A percentile compares a stretch with the other conserved stretches of the same genome.
Conservation (phyloP, 768 basidiomycete genomes). For the Xerocomellus dryophilus region DNA sequence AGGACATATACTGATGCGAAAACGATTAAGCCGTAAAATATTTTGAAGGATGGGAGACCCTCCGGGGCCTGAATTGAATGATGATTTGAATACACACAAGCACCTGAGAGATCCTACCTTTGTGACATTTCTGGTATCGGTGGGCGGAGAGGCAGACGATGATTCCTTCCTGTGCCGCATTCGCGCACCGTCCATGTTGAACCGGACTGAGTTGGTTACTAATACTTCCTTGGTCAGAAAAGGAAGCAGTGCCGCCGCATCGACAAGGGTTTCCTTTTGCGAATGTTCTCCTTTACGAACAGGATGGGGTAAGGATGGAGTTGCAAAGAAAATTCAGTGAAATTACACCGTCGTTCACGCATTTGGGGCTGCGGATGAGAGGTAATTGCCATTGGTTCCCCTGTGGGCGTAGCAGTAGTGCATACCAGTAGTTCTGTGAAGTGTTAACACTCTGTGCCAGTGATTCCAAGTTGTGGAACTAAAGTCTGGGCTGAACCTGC, state of each 20-base stretch:
- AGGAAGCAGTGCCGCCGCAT: conserved; percentile 7
- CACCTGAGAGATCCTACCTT: conserved; percentile 2
- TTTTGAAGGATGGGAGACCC: not conserved
- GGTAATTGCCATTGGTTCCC: conserved; percentile 3
- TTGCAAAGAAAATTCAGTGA: not conserved
- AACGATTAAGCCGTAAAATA: conserved; percentile 11
- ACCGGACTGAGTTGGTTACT: not conserved
- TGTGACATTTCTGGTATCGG: not conserved
- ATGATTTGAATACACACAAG: not conserved
- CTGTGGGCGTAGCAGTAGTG: not conserved
- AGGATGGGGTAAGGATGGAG: not conserved
- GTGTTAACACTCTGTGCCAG: not conserved
- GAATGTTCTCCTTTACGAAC: not conserved
- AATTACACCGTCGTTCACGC: not conserved
- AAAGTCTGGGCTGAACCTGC: too few species aligned
- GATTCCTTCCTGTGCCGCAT: conserved; percentile 25
- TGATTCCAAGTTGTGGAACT: not conserved
- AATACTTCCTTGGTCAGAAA: conserved; percentile 3
- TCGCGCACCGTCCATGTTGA: conserved; percentile 1
- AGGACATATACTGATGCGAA: conserved; percentile 10
- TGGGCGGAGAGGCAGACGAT: not conserved
- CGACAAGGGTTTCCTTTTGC: conserved; percentile 1
- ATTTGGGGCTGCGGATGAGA: conserved; percentile 8
- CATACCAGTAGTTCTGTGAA: not conserved
- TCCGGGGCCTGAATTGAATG: conserved; percentile 2